Evolutionary conservation across 2,329 filamentous ascomycete species (phyloP).

Genomic region (Rasamsonia emersonii): DNA sequence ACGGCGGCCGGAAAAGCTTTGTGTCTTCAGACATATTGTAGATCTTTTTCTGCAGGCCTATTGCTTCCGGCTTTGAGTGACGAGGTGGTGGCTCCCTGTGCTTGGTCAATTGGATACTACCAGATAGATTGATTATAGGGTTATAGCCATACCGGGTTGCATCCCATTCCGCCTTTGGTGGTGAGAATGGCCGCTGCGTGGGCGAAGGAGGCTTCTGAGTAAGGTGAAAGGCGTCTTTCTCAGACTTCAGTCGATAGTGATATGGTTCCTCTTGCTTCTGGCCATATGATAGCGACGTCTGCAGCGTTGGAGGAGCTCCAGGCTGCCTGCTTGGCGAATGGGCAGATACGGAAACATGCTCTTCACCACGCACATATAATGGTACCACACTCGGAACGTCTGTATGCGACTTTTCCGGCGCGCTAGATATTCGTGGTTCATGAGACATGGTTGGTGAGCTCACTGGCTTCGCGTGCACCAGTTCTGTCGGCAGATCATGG

Average conservation of each 20-base stretch:
- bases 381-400: conserved; percentile 31
- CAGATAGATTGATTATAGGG: no score
- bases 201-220: conserved; percentile 8
- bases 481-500: conserved; percentile 1
- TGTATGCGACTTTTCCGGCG: conserved; percentile 3
- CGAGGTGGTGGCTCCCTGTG: conserved; percentile 54
- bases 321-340: conserved; percentile 8
- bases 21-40: conserved; percentile 78
- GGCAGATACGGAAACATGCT: conserved; percentile 29
- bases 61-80: conserved; percentile 72
- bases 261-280: no score
- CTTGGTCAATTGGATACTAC: no score
- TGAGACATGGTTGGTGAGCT: conserved; percentile 3
- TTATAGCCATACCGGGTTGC: conserved; percentile 45
- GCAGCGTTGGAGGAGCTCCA: neutral
- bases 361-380: conserved; percentile 38
- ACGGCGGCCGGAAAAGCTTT: conserved; percentile 66
- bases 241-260: no score
- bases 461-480: conserved; percentile 5
- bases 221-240: no score
- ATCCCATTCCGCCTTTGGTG: conserved; percentile 55
- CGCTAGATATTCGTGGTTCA: conserved; percentile 1
- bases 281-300: no score
- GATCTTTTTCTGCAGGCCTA: conserved; percentile 66
- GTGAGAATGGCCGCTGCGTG: conserved; percentile 42